A percentile compares a stretch with the other conserved stretches of the same genome.
Conservation (phyloP, 2,329 filamentous ascomycete genomes). For the Purpureocillium takamizusanense region DNA sequence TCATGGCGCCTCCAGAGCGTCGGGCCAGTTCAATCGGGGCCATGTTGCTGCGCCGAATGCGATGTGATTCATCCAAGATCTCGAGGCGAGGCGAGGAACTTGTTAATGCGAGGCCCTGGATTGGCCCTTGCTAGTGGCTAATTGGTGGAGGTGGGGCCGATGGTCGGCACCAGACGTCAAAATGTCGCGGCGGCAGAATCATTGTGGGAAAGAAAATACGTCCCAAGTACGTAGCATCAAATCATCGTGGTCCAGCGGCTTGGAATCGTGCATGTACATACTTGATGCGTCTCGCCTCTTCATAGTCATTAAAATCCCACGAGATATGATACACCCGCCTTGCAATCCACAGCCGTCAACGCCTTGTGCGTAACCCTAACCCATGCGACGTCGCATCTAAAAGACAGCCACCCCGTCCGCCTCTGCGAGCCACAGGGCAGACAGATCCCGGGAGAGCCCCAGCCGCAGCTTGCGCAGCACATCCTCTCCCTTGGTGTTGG, state of each 20-base stretch:
- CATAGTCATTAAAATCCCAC: background rate
- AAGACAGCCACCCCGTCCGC: constrained; percentile 45
- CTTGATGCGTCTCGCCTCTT: too few species aligned
- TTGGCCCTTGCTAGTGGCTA: constrained; percentile 16
- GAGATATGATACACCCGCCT: background rate
- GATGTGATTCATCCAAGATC: constrained; percentile 1
- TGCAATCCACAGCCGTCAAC: background rate
- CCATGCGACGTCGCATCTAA: constrained; percentile 11
- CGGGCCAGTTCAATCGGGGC: constrained; percentile 41
- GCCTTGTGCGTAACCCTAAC: constrained; percentile 4
- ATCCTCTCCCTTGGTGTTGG: constrained; percentile 53
- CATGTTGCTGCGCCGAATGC: constrained; percentile 24
- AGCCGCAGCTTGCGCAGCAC: constrained; percentile 65
- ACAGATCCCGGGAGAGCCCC: constrained; percentile 66
- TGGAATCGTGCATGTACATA: too few species aligned
- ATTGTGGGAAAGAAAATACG: too few species aligned
- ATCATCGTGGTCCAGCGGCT: too few species aligned
- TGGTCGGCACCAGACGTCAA: too few species aligned
- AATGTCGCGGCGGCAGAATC: too few species aligned
- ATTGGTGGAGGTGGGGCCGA: background rate
- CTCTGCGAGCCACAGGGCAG: constrained; percentile 58
- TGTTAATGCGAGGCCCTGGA: constrained; percentile 24
- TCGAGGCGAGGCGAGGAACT: constrained; percentile 4
- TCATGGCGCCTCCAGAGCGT: constrained; percentile 37
- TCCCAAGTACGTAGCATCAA: too few species aligned